Conservation (phyloP, 2,329 filamentous ascomycete genomes). For the Sarocladium oryzae region DNA sequence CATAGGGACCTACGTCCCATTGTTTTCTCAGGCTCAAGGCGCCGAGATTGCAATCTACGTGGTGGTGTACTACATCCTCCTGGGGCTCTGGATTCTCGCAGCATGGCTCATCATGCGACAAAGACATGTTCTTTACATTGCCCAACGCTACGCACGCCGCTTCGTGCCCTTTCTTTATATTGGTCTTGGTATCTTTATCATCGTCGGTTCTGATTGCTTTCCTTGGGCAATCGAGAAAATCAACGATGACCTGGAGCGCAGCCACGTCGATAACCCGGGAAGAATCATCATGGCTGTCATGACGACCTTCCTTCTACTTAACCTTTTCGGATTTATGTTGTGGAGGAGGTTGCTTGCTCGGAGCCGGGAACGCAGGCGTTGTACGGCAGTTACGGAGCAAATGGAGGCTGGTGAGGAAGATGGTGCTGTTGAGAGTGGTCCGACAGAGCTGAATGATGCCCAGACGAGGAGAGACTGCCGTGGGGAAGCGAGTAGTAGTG, state of each 20-base stretch:
- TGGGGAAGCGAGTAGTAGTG: neutral
- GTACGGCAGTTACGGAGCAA: neutral
- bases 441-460: neutral
- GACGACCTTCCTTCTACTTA: constrained; percentile 13
- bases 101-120: constrained; percentile 25
- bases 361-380: neutral
- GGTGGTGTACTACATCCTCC: constrained; percentile 25
- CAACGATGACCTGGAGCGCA: constrained; percentile 13
- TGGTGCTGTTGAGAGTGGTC: neutral
- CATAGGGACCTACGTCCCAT: constrained; percentile 27
- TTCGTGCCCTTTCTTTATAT: constrained; percentile 26
- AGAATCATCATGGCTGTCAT: constrained; percentile 13
- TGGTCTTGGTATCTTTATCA: constrained; percentile 26
- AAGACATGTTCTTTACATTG: constrained; percentile 20
- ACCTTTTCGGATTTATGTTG: constrained; percentile 12
- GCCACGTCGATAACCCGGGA: constrained; percentile 8
- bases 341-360: constrained; percentile 11
- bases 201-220: constrained; percentile 25
- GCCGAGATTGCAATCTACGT: constrained; percentile 27
- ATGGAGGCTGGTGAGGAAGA: neutral
- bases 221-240: constrained; percentile 27
- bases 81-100: constrained; percentile 24
- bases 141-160: constrained; percentile 18
- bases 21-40: constrained; percentile 25
- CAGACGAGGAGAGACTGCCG: neutral